Evolutionary conservation across 768 basidiomycete species (phyloP).

Genomic region (Chalciporus sphaerocephalus): DNA sequence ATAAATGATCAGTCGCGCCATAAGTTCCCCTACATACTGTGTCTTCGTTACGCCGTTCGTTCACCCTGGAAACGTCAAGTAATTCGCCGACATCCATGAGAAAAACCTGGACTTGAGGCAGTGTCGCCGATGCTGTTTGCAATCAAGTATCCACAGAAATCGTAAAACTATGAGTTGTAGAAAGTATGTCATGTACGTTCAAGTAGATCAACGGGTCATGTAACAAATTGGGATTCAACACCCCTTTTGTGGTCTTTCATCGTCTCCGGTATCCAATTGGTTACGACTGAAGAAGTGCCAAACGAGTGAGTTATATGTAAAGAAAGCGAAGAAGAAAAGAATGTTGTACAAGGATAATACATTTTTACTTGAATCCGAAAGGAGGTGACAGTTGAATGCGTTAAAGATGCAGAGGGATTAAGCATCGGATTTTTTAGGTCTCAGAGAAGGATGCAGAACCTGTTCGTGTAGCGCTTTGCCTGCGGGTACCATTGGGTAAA

Average conservation of each 20-base stretch:
- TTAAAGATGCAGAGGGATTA: constrained; percentile 8
- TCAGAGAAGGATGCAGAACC: constrained; percentile 64
- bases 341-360: constrained; percentile 29
- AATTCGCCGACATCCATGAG: neutral
- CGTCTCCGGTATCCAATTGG: neutral
- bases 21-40: too few species aligned
- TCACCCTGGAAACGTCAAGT: neutral
- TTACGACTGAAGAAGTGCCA: constrained; percentile 3
- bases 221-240: constrained; percentile 16
- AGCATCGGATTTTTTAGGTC: constrained; percentile 25
- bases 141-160: neutral
- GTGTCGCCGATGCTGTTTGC: neutral
- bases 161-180: neutral
- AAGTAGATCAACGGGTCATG: constrained; percentile 2
- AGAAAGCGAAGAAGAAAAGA: constrained; percentile 2
- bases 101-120: neutral
- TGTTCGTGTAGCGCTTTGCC: constrained; percentile 95
- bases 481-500: constrained; percentile 91
- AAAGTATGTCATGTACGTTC: constrained; percentile 6
- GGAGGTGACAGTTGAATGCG: neutral
- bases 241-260: constrained; percentile 20
- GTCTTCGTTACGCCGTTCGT: too few species aligned
- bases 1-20: too few species aligned
- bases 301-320: neutral
- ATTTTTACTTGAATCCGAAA: constrained; percentile 7